Percentiles rank a stretch among this genome's conserved stretches.
Evolutionary conservation across 176 grass and related monocot species (phyloP).

Genomic region (Themeda triandra): DNA sequence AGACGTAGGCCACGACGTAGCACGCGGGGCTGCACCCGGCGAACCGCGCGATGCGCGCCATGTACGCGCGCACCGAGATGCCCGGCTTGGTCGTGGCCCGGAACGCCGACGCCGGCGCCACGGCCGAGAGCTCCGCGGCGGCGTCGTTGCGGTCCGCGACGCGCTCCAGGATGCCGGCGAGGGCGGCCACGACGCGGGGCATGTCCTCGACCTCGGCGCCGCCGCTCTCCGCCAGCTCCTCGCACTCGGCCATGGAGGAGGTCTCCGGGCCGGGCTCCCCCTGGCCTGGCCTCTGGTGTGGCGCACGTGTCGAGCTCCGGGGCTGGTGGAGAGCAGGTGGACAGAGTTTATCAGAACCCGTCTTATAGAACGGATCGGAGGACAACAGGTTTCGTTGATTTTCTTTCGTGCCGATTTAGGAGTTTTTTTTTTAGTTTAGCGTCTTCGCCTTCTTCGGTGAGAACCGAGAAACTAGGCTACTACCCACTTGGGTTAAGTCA

Average conservation of each 20-base stretch:
- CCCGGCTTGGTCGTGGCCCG: constrained; percentile 47
- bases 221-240: constrained; percentile 43
- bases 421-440: neutral
- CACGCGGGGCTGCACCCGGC: constrained; percentile 66
- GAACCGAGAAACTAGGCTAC: neutral
- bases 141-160: constrained; percentile 61
- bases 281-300: constrained; percentile 2
- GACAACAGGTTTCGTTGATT: too few relatives aligned
- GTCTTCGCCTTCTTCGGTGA: neutral
- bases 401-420: neutral
- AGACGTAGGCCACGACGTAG: constrained; percentile 76
- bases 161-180: constrained; percentile 64
- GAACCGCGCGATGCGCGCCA: constrained; percentile 56
- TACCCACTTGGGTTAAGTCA: too few relatives aligned
- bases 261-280: neutral
- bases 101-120: constrained; percentile 43
- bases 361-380: constrained; percentile 18
- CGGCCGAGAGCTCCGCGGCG: neutral
- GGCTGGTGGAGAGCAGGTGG: constrained; percentile 20
- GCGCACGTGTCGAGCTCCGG: constrained; percentile 16
- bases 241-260: constrained; percentile 24
- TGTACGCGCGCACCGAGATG: constrained; percentile 61
- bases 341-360: neutral
- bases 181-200: constrained; percentile 48
- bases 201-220: constrained; percentile 19